Evolutionary conservation across 495 filamentous ascomycete species (phyloP), one percentile per base, ranked within the genome.

Genomic region (Filosporella fistucella): DNA sequence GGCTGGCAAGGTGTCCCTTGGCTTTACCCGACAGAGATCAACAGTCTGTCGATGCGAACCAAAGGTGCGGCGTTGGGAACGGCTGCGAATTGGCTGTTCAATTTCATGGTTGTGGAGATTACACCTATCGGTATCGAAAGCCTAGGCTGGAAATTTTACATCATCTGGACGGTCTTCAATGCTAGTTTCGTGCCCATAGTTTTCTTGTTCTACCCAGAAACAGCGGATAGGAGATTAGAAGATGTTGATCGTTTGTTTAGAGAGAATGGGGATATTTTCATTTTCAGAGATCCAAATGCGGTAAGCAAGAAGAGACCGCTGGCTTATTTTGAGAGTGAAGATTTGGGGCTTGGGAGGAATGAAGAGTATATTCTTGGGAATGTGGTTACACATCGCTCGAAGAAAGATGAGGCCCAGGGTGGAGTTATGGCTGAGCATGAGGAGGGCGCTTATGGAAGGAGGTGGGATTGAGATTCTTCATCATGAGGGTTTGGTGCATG

Each of bases 161-260:
- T 78, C 40, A 62, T 76, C 10, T 78, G 72, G 56, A 71, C 73
- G 3, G 78, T 81, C 51, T 84, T 85, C 56, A 86, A 86, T 60
- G 78, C 77, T 42, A 69, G 74, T 58, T 85, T 86, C 56, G 68
- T 88, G 30, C 83, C 82, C 0, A 68, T 78, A 3, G 72, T 85
- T 30, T 87, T 81, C 64, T 81, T 81, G 68, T 84, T 88, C 75
- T 86, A 82, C 59, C 84, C 84, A 0, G 84, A 88, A 59, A 89
- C 85, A 2, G 78, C 77, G 12, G 78, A 79, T 56, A 76, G 83
- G 17, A 79, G 76, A 4, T 68, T 89, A 16, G 85, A 89, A 53
- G 84, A 88, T 60, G 81, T 88, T 74, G 83, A 87, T 58, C 65
- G 67, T 48, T 84, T 89, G 54, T 88, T 89, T 22, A 38, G 35